Conservation (phyloP, 2,329 filamentous ascomycete genomes). For the Penicillium sclerotiorum region DNA sequence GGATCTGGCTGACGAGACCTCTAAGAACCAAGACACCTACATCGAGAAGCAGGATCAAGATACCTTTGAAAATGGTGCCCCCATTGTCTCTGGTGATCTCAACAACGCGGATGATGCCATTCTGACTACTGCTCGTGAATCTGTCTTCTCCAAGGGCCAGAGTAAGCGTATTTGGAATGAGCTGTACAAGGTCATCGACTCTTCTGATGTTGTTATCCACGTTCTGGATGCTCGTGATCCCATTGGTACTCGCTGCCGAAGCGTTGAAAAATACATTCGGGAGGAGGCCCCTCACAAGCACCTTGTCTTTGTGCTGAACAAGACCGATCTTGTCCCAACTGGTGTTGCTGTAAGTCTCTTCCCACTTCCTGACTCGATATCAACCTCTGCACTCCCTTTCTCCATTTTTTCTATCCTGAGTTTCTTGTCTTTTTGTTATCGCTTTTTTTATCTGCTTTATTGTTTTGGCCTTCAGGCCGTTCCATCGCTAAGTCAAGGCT, state of each 20-base stretch:
- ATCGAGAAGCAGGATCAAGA: slow-evolving; percentile 78
- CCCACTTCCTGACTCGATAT: slow-evolving; percentile 9
- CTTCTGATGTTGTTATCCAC: slow-evolving; percentile 94
- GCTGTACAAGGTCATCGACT: slow-evolving; percentile 92
- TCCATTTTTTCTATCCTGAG: slow-evolving; percentile 3
- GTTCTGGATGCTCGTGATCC: slow-evolving; percentile 89
- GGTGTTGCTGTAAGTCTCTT: slow-evolving; percentile 90
- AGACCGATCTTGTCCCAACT: slow-evolving; percentile 90
- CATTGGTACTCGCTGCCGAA: slow-evolving; percentile 83
- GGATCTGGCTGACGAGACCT: slow-evolving; percentile 78
- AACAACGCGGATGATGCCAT: slow-evolving; percentile 44
- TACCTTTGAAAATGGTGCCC: slow-evolving; percentile 71
- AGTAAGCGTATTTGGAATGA: slow-evolving; percentile 98
- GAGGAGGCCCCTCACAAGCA: slow-evolving; percentile 97
- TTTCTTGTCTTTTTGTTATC: not conserved
- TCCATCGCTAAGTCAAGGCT: slow-evolving; percentile 85
- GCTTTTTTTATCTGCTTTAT: slow-evolving; percentile 9
- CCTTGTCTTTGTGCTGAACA: slow-evolving; percentile 85
- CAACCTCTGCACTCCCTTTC: slow-evolving; percentile 6
- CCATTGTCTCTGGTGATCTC: slow-evolving; percentile 59
- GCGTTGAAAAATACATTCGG: slow-evolving; percentile 88
- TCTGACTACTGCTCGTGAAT: slow-evolving; percentile 68
- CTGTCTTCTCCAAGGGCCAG: slow-evolving; percentile 92
- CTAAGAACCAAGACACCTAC: slow-evolving; percentile 79
- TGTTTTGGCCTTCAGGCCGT: slow-evolving; percentile 24